A percentile compares a stretch with the other conserved stretches of the same genome.
Evolutionary conservation across 2,329 filamentous ascomycete genomes (phyloP).

Genomic region (Didymella lethalis): DNA sequence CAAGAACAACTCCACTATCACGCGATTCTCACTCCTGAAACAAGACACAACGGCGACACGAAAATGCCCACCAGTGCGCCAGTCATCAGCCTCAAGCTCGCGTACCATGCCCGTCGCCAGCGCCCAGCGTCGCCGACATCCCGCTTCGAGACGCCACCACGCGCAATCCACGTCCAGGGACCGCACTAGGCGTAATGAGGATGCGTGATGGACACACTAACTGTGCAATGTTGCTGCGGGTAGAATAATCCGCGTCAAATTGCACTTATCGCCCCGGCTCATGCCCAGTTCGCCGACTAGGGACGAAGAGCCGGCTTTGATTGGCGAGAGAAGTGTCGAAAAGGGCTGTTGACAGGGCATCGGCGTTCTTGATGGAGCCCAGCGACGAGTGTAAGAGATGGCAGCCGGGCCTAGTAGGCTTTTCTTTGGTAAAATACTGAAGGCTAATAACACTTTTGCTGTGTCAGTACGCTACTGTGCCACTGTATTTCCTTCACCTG

Average conservation of each 20-base stretch:
- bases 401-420: neutral
- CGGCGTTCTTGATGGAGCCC: neutral
- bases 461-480: neutral
- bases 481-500: constrained; percentile 11
- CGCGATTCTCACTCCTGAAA: constrained; percentile 1
- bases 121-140: constrained; percentile 14
- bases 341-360: neutral
- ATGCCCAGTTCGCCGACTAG: constrained; percentile 31
- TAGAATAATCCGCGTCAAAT: constrained; percentile 22
- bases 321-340: constrained; percentile 16
- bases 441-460: neutral
- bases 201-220: constrained; percentile 21
- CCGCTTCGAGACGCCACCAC: constrained; percentile 24
- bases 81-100: constrained; percentile 18
- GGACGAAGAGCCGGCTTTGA: constrained; percentile 16
- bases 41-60: constrained; percentile 10
- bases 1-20: constrained; percentile 2
- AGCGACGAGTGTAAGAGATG: constrained; percentile 13
- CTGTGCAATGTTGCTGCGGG: constrained; percentile 5
- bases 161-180: constrained; percentile 25
- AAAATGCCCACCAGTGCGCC: constrained; percentile 2
- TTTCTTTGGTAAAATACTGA: neutral
- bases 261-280: constrained; percentile 9
- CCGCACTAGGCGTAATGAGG: constrained; percentile 24
- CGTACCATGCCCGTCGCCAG: neutral